Conservation (phyloP, 495 filamentous ascomycete species). For the Trichoderma reesei region DNA sequence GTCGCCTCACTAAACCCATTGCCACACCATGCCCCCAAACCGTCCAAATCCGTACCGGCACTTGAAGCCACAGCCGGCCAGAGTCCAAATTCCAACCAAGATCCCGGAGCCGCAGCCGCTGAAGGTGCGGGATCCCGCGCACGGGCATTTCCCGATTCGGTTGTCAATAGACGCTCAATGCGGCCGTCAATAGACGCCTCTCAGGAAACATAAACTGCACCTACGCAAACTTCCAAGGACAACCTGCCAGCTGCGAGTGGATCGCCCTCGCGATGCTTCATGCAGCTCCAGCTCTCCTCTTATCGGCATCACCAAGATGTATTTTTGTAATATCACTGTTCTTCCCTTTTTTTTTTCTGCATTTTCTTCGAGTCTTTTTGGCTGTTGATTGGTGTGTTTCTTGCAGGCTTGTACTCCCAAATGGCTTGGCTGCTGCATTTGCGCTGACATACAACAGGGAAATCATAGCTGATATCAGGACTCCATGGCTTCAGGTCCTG, state of each 20-base stretch:
- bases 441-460: no score
- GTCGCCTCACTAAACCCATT: not conserved
- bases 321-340: no score
- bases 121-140: not conserved
- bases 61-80: not conserved
- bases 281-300: no score
- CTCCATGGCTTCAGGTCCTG: not conserved
- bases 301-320: no score
- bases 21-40: not conserved
- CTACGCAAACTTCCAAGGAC: not conserved
- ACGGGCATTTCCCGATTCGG: not conserved
- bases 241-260: not conserved
- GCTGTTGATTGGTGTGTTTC: no score
- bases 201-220: not conserved
- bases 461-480: not conserved
- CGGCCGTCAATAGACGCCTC: slow-evolving; percentile 1
- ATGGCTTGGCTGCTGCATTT: no score
- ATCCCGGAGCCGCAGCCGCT: slow-evolving; percentile 1
- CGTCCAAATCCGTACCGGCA: not conserved
- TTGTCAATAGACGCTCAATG: not conserved
- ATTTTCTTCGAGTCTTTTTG: no score
- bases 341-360: no score
- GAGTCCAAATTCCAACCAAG: not conserved
- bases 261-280: not conserved
- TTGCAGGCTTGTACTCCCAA: no score